These are phyloP conservation scores for Puccinia coronata DNA, from an alignment of 1,284 basidiomycete species.

Conservation along the genomic window DNA sequence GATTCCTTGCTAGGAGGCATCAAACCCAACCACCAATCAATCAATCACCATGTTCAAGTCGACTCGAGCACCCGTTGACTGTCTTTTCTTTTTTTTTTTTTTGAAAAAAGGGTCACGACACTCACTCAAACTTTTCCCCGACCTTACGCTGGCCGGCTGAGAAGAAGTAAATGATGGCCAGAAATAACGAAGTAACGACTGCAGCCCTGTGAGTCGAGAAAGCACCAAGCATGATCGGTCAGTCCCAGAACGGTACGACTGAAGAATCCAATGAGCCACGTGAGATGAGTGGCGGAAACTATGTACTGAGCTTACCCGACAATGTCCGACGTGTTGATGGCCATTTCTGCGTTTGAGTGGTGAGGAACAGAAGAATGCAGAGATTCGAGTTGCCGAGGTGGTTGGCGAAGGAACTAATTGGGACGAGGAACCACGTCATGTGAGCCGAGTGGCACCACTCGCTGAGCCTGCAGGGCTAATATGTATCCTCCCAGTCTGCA, in stretches of 20 bases:
- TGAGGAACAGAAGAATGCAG: no score
- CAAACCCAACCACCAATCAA: no score
- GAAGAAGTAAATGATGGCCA: slow-evolving; percentile 25
- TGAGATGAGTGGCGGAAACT: background rate
- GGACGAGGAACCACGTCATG: no score
- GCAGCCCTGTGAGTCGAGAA: background rate
- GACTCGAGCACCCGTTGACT: no score
- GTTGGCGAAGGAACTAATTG: no score
- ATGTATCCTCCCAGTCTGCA: no score
- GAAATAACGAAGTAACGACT: background rate
- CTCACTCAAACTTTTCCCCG: slow-evolving; percentile 18
- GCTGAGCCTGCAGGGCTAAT: no score
- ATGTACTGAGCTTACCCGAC: background rate
- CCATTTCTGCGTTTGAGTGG: background rate
- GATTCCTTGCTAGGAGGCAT: slow-evolving; percentile 21
- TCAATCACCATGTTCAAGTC: no score
- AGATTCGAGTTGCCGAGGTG: no score
- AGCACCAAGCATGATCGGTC: background rate
- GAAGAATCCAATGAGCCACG: background rate
- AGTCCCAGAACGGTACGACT: background rate
- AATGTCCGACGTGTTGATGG: background rate
- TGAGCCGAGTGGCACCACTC: no score
- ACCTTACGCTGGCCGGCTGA: slow-evolving; percentile 15
- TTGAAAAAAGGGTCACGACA: no score
- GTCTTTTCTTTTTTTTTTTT: no score